Evolutionary conservation across 306 rosid genomes (phyloP), one percentile per base, ranked within the genome.

Genomic region (Cicer yamashitae): DNA sequence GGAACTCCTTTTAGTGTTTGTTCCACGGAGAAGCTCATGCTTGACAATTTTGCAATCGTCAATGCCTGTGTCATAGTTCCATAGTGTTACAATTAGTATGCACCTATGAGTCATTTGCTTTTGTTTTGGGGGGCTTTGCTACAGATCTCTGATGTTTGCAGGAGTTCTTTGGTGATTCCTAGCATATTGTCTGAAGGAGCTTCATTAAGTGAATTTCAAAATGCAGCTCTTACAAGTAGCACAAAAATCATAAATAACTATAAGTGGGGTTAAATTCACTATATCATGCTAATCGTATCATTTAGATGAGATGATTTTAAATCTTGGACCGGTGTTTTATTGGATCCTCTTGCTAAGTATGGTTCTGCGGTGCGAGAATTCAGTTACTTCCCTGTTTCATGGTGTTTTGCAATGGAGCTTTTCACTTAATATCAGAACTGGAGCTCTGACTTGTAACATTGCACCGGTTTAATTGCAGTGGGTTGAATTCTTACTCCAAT

Each of bases 101-200:
- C 84, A 70, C 87, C 77, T 82, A 82, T 81, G 88, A 88, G 85
- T 90, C 81, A 77, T 84, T 81, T 84, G 87, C 86, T 86, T 90
- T 88, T 82, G 86, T 88, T 81, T 84, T 86, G 64, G 91, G 90
- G 96, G 92, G 90, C 87, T 87, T 84, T 77, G 85, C 91, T 79
- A 77, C 87, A 78, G 87, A 80, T 71, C 73, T 59, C 78, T 82
- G 78, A 80, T 77, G 65, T 79, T 53, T 80, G 81, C 67, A 72
- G 89, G 84, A 74, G 81, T 77, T 80, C 81, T 77, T 70, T 87
- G 84, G 51, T 70, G 79, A 54, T 77, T 82, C 85, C 87, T 84
- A 54, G 83, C 84, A 79, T 77, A 44, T 74, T 58, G 66, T 72
- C 69, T 77, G 73, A 79, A 84, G 86, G 83, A 81, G 82, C 75